Percentiles rank a stretch among this genome's conserved stretches.
These are phyloP conservation scores for Neonectria magnoliae DNA, from an alignment of 2,329 filamentous ascomycete species.

Conservation along the genomic window DNA sequence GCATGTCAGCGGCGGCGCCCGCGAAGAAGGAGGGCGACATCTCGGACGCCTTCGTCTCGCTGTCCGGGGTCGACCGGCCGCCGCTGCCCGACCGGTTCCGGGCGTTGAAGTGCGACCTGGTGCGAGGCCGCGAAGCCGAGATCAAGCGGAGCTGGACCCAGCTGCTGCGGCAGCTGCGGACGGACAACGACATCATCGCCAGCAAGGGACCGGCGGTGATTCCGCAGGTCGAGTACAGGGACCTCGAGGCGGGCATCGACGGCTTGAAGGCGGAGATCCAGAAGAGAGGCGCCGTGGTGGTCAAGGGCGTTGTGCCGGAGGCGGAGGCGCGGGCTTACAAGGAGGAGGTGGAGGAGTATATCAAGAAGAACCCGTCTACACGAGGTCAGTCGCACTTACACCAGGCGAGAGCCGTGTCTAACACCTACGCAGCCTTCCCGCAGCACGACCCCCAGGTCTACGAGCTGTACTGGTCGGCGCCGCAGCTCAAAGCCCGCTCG, in stretches of 20 bases:
- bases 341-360: slow-evolving; percentile 70
- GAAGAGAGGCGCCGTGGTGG: slow-evolving; percentile 70
- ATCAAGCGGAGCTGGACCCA: slow-evolving; percentile 60
- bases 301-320: slow-evolving; percentile 72
- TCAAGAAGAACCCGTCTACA: slow-evolving; percentile 69
- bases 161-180: slow-evolving; percentile 55
- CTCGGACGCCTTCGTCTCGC: slow-evolving; percentile 68
- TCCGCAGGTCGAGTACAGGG: slow-evolving; percentile 61
- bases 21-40: slow-evolving; percentile 69
- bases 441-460: slow-evolving; percentile 74
- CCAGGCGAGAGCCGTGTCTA: neutral
- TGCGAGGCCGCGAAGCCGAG: slow-evolving; percentile 58
- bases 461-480: slow-evolving; percentile 78
- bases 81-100: slow-evolving; percentile 66
- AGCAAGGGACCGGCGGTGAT: slow-evolving; percentile 58
- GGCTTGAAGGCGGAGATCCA: slow-evolving; percentile 59
- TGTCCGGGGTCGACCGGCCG: slow-evolving; percentile 57
- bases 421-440: slow-evolving; percentile 65
- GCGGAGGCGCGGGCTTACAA: slow-evolving; percentile 73
- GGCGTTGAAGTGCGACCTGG: slow-evolving; percentile 63
- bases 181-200: slow-evolving; percentile 60
- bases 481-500: slow-evolving; percentile 73
- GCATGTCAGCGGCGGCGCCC: slow-evolving; percentile 28
- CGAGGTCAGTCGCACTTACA: slow-evolving; percentile 51
- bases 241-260: slow-evolving; percentile 53